Conservation (phyloP, 352 stramenopile species). For the Pythium dissimile region DNA sequence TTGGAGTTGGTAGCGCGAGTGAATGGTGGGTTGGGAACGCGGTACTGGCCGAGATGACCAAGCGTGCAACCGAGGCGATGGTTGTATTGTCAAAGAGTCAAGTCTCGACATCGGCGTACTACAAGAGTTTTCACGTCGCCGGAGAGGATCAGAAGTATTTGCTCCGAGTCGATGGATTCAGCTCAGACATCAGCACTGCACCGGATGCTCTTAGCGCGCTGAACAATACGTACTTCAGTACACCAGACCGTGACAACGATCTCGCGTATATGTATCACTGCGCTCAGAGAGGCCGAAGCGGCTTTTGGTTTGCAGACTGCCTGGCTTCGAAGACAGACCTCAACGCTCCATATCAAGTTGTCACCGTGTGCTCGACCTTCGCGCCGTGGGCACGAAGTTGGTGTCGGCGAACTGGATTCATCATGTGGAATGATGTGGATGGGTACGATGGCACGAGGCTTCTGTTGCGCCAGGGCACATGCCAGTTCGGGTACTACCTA, state of each 20-base stretch:
- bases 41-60: slow-evolving; percentile 33
- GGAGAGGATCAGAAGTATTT: slow-evolving; percentile 44
- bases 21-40: slow-evolving; percentile 69
- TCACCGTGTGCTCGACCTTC: slow-evolving; percentile 41
- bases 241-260: slow-evolving; percentile 54
- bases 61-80: slow-evolving; percentile 35
- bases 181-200: slow-evolving; percentile 29
- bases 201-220: slow-evolving; percentile 38
- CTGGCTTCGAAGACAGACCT: slow-evolving; percentile 38
- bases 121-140: slow-evolving; percentile 43
- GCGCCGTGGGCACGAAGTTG: slow-evolving; percentile 43
- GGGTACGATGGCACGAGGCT: slow-evolving; percentile 44
- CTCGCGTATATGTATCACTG: slow-evolving; percentile 39
- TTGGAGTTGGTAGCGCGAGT: slow-evolving; percentile 36
- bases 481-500: slow-evolving; percentile 24
- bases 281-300: slow-evolving; percentile 37
- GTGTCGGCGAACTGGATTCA: slow-evolving; percentile 42
- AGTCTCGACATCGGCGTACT: slow-evolving; percentile 35
- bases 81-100: slow-evolving; percentile 51
- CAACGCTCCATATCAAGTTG: slow-evolving; percentile 46
- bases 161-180: slow-evolving; percentile 39
- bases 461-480: slow-evolving; percentile 44
- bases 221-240: slow-evolving; percentile 61
- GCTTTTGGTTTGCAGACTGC: slow-evolving; percentile 60
- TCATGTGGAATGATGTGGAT: slow-evolving; percentile 50